Evolutionary conservation across 2,329 filamentous ascomycete genomes (phyloP).

Genomic region (Alternaria metachromatica): DNA sequence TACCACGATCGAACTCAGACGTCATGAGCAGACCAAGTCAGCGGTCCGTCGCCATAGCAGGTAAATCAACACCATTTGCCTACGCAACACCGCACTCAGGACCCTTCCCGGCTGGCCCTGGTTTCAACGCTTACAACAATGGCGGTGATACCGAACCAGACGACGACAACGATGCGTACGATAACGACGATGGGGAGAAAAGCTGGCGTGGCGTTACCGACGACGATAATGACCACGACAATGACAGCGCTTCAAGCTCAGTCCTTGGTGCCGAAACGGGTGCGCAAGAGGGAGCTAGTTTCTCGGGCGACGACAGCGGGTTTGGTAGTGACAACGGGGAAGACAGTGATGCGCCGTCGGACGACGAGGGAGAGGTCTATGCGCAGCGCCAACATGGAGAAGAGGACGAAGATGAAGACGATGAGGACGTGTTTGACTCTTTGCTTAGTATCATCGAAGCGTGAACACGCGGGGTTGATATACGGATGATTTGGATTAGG

Average conservation of each 20-base stretch:
- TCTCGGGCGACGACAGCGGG: slow-evolving; percentile 45
- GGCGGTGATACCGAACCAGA: slow-evolving; percentile 46
- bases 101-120: slow-evolving; percentile 38
- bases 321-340: slow-evolving; percentile 40
- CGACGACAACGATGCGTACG: slow-evolving; percentile 41
- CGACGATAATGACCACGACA: slow-evolving; percentile 36
- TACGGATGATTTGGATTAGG: not conserved
- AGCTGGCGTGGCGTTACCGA: slow-evolving; percentile 41
- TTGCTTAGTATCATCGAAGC: slow-evolving; percentile 29
- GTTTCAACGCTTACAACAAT: slow-evolving; percentile 31
- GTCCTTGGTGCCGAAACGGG: slow-evolving; percentile 21
- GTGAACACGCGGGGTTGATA: not conserved
- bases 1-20: slow-evolving; percentile 41
- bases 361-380: slow-evolving; percentile 12
- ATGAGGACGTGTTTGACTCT: slow-evolving; percentile 31
- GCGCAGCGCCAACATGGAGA: slow-evolving; percentile 9
- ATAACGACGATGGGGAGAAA: slow-evolving; percentile 36
- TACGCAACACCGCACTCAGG: slow-evolving; percentile 76
- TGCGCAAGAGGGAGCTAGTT: slow-evolving; percentile 40
- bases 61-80: slow-evolving; percentile 64
- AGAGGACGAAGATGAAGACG: slow-evolving; percentile 19
- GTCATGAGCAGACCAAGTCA: slow-evolving; percentile 54
- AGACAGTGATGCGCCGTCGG: slow-evolving; percentile 20
- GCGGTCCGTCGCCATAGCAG: slow-evolving; percentile 39
- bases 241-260: slow-evolving; percentile 33